Conservation (phyloP, 352 stramenopile genomes). For the Phytophthora hibernalis region DNA sequence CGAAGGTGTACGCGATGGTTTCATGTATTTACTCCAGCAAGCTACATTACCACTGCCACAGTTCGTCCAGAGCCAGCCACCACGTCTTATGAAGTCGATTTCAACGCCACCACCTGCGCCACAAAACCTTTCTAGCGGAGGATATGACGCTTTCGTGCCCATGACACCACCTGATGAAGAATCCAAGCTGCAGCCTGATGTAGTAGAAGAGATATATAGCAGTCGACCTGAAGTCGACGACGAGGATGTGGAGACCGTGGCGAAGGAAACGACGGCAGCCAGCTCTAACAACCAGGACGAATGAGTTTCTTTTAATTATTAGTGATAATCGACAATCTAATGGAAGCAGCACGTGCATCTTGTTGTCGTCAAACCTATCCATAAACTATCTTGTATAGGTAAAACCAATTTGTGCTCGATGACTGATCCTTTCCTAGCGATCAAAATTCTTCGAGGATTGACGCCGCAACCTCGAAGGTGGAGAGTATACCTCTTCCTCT, state of each 20-base stretch:
- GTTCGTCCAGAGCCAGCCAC: constrained; percentile 10
- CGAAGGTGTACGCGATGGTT: constrained; percentile 70
- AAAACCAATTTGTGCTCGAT: too few species aligned
- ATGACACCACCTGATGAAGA: constrained; percentile 25
- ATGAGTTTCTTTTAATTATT: constrained; percentile 45
- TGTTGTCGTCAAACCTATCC: neutral
- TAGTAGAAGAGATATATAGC: constrained; percentile 13
- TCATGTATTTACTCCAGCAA: constrained; percentile 75
- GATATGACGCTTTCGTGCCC: constrained; percentile 21
- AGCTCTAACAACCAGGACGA: constrained; percentile 42
- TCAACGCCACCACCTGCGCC: constrained; percentile 24
- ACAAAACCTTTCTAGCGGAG: constrained; percentile 1
- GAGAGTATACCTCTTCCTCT: constrained; percentile 38
- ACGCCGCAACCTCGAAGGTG: constrained; percentile 35
- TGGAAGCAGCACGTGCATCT: constrained; percentile 13
- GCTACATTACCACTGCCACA: constrained; percentile 59
- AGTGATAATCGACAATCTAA: constrained; percentile 32
- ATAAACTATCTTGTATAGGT: too few species aligned
- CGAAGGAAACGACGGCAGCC: constrained; percentile 23
- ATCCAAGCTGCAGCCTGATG: constrained; percentile 7
- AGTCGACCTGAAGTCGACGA: constrained; percentile 36
- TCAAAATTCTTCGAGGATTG: constrained; percentile 35
- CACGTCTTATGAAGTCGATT: constrained; percentile 25
- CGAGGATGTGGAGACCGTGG: constrained; percentile 17
- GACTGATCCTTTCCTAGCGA: constrained; percentile 16